Evolutionary conservation across 768 basidiomycete genomes (phyloP).

Genomic region (Podaxis pistillaris): DNA sequence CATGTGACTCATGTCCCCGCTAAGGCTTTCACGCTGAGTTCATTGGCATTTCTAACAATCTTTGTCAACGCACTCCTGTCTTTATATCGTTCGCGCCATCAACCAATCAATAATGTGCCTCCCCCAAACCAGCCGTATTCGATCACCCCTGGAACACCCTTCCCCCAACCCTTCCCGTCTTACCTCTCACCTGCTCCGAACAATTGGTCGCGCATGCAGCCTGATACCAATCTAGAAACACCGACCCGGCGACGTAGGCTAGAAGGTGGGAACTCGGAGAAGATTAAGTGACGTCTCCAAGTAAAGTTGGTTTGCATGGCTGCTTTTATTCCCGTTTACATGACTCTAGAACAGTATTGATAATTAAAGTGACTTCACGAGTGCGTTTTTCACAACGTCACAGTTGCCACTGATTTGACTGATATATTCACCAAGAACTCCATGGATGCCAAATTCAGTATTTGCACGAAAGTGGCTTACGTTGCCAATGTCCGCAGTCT

Average conservation of each 20-base stretch:
- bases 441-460: not conserved
- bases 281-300: conserved; percentile 45
- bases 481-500: conserved; percentile 3
- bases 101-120: conserved; percentile 34
- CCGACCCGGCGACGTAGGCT: conserved; percentile 53
- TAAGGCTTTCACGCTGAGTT: conserved; percentile 73
- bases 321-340: not conserved
- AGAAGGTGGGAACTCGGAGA: conserved; percentile 52
- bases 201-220: conserved; percentile 40
- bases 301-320: not conserved
- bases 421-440: not conserved
- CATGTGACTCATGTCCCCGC: conserved; percentile 15
- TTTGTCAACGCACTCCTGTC: conserved; percentile 82
- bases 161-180: conserved; percentile 42
- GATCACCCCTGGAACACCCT: conserved; percentile 36
- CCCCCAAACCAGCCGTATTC: conserved; percentile 37
- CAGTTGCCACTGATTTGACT: not conserved
- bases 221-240: conserved; percentile 42
- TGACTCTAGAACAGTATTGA: conserved; percentile 9
- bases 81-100: conserved; percentile 69
- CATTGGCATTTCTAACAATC: conserved; percentile 71
- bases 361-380: conserved; percentile 4
- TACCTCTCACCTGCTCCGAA: conserved; percentile 53
- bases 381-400: conserved; percentile 1
- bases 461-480: not conserved